Conservation (phyloP, 176 grass and related monocot genomes). For the Bonia amplexicaulis region DNA sequence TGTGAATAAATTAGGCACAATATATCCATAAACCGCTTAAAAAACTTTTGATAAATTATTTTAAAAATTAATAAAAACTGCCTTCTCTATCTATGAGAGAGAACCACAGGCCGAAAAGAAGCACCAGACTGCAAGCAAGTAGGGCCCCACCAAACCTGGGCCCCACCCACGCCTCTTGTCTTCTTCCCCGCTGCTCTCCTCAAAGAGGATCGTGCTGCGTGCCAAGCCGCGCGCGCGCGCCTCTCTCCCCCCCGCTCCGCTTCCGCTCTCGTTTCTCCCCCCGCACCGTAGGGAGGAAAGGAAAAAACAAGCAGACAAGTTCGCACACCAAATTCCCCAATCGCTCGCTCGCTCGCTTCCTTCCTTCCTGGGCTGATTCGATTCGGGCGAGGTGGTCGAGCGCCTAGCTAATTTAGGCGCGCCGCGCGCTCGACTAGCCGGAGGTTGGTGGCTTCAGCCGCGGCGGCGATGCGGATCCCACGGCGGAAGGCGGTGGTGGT, state of each 20-base stretch:
- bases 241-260: neutral
- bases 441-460: neutral
- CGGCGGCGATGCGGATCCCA: slow-evolving; percentile 37
- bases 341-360: neutral
- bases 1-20: too few relatives aligned
- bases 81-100: too few relatives aligned
- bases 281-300: neutral
- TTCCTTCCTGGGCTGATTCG: neutral
- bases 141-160: neutral
- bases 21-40: too few relatives aligned
- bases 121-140: neutral
- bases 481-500: slow-evolving; percentile 29
- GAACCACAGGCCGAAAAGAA: too few relatives aligned
- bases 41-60: too few relatives aligned
- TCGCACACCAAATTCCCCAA: neutral
- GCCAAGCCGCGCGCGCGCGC: neutral
- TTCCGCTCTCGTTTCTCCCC: neutral
- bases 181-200: neutral
- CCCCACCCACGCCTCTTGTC: neutral
- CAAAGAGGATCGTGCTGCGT: neutral
- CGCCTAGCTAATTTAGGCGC: neutral
- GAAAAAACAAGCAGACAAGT: neutral
- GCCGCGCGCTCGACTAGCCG: neutral
- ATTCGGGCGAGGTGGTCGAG: neutral
- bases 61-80: too few relatives aligned